Base-by-base conservation (phyloP, 352 stramenopile species). In the Phytophthora palmivora region DNA sequence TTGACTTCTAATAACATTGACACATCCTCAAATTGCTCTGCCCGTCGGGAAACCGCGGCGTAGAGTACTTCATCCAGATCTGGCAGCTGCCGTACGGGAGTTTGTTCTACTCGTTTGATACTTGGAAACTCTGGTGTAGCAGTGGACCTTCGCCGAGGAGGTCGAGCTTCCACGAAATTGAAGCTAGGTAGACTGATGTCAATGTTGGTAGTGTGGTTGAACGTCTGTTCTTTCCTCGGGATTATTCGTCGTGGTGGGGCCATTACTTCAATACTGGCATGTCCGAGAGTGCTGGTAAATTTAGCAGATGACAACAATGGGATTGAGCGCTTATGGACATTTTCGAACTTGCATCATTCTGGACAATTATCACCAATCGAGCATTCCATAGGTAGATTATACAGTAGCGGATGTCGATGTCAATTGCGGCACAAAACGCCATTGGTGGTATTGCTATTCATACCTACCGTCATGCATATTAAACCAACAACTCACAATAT, bases 121-220 rank as follows among this genome's bases (percentile, higher is more conserved):
- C 48, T 21, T 44, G 65, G 53, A 41, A 70, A 66, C 8, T 52
- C 39, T 11, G 34, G 15, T 5, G 21, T 39, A 18, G 49, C 16
- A 33, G 37, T 48, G n/a, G 15, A 21, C 2, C 36, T 50, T 28
- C 41, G 50, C 38, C 43, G 47, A 59, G 49, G 44, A 16, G 48
- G 37, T 36, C 61, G 55, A 33, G 62, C 49, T 52, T 89, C 79
- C 41, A 91, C 70, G 50, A 89, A 89, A 45, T 91, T 91, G 63
- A 91, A 91, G 22, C 67, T 71, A 19, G 79, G 82, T 41, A 91
- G 58, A 24, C 45, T 61, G 26, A 75, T 24, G 2, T 63, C 70
- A 42, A 86, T 41, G 36, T 58, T 75, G 14, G 63, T 71, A 7
- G 70, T 65, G 4, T 53, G 45, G 12, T 69, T 46, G 18, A 84